Base-by-base conservation (phyloP, 768 basidiomycete genomes). In the Tubosaeta sp. region DNA sequence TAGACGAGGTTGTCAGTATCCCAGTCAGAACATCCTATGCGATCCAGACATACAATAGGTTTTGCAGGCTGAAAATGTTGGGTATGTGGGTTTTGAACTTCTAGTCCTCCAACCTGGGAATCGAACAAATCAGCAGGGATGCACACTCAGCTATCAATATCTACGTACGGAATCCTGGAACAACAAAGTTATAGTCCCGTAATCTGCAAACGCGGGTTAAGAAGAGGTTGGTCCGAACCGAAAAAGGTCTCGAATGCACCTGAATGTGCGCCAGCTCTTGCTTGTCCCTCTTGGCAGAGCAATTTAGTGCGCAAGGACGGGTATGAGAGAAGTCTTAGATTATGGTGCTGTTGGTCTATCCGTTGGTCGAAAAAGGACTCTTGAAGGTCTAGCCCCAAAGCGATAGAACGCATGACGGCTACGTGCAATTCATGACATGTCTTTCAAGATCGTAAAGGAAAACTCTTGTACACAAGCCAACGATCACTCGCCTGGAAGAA, bases 401-500 rank as follows among this genome's bases (percentile, higher is more conserved):
- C 92, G 59, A 94, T 81, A 3, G 90, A 83, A n/a, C 86, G 78
- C 89, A 94, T 92, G 36, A 93, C 81, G 44, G 78, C 62, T 3
- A 77, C 73, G 62, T 92, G 90, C 43, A 92, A 75, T 49, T 83
- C 74, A 55, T 91, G 87, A 69, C 89, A 90, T 32, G 77, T 84
- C 80, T 87, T 54, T 18, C 32, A 29, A 63, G 31, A 42, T 53
- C 48, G 8, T 58, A 45, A 59, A 51, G n/a, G n/a, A 36, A 21
- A 13, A 4, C 6, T 36, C 38, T 13, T 6, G 12, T 21, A 19
- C 11, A 13, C 12, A 48, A 38, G 29, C n/a, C 16, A 14, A 5
- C 8, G 18, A 45, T 25, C 29, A 58, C 73, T 22, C 57, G 78
- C 82, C 73, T 84, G 76, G 64, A 83, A 90, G 70, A 94, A 94